These are phyloP conservation scores for Mycena floridula DNA, from an alignment of 768 basidiomycete genomes.

Conservation along the genomic window DNA sequence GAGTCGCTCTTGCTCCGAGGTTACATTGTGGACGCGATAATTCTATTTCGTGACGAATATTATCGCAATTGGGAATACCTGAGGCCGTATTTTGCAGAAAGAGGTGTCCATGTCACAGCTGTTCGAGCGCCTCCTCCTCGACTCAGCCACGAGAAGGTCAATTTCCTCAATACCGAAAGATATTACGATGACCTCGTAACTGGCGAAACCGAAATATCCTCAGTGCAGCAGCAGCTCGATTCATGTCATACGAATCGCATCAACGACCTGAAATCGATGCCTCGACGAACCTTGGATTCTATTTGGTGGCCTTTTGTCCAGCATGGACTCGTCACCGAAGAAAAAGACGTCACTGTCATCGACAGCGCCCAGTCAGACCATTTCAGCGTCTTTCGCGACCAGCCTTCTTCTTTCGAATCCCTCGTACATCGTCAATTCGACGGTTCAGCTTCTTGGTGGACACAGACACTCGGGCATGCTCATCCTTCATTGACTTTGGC, in stretches of 20 bases:
- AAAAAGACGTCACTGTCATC: constrained; percentile 79
- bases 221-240: constrained; percentile 55
- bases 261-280: constrained; percentile 72
- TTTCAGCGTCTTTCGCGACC: constrained; percentile 63
- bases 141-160: constrained; percentile 33
- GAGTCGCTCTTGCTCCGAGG: constrained; percentile 89
- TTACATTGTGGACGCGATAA: constrained; percentile 77
- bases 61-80: constrained; percentile 89
- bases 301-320: constrained; percentile 99
- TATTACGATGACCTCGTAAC: constrained; percentile 63
- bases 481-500: constrained; percentile 73
- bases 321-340: constrained; percentile 63
- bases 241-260: constrained; percentile 57
- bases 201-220: constrained; percentile 27
- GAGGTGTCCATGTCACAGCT: constrained; percentile 49
- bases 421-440: constrained; percentile 67
- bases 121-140: constrained; percentile 55
- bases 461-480: constrained; percentile 85
- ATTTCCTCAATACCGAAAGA: constrained; percentile 48
- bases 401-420: constrained; percentile 21
- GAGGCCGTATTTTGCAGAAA: constrained; percentile 68
- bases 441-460: constrained; percentile 98
- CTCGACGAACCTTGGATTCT: constrained; percentile 64
- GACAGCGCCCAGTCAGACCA: constrained; percentile 87
- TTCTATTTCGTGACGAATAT: constrained; percentile 81